Percentiles rank a stretch among this genome's conserved stretches.
These are phyloP conservation scores for Porogramme epimiltina DNA, from an alignment of 1,284 basidiomycete species.

Conservation along the genomic window DNA sequence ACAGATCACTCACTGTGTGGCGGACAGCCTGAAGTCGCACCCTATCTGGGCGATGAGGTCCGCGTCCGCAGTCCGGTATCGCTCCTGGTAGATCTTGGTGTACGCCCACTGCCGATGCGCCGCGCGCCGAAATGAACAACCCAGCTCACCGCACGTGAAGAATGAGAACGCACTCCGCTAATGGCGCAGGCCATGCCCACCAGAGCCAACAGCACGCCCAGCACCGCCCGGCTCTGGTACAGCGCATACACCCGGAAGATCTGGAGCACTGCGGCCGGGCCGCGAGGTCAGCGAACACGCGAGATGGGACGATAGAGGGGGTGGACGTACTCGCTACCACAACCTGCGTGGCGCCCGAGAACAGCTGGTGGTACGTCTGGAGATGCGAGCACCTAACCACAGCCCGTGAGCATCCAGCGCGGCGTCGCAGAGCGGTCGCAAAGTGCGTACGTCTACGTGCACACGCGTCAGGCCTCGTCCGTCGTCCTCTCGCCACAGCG, in stretches of 20 bases:
- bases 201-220: not conserved
- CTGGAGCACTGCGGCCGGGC: slow-evolving; percentile 1
- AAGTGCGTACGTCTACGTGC: not conserved
- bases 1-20: slow-evolving; percentile 4
- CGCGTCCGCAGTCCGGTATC: not conserved
- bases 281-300: not conserved
- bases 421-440: too few species aligned
- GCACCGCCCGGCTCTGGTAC: slow-evolving; percentile 1
- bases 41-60: not conserved
- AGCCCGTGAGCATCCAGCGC: not conserved
- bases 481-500: too few species aligned
- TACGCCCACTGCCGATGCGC: slow-evolving; percentile 7
- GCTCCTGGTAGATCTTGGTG: not conserved
- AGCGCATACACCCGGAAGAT: slow-evolving; percentile 9
- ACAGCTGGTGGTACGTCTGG: slow-evolving; percentile 9
- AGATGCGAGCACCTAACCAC: slow-evolving; percentile 4
- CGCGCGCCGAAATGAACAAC: too few species aligned
- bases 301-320: not conserved
- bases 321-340: slow-evolving; percentile 5
- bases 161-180: not conserved
- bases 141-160: not conserved
- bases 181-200: not conserved
- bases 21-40: slow-evolving; percentile 6
- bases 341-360: slow-evolving; percentile 2
- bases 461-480: not conserved